Base-by-base conservation (phyloP, 495 filamentous ascomycete genomes). In the Clohesyomyces aquaticus region DNA sequence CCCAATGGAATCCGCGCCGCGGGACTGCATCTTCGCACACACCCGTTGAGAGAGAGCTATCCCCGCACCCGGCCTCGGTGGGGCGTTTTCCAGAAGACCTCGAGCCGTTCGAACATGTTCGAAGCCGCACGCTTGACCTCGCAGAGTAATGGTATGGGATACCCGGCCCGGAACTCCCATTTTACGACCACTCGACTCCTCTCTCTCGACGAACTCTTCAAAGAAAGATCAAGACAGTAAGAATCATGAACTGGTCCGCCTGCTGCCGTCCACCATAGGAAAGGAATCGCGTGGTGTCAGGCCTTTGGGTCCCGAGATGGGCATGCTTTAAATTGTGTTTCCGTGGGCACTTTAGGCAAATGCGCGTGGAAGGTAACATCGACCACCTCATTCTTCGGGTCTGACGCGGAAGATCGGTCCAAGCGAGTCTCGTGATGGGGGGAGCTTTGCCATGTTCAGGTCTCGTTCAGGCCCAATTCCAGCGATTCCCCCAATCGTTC, bases 401-500 rank as follows among this genome's bases (percentile, higher is more conserved):
- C 14, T 35, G 41, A 43, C 47, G 11, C 26, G 23, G 32, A 46
- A 55, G 25, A 49, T 49, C 47, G 28, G 38, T 18, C 23, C 51
- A 55, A 11, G 43, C 27, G 19, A 16, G 28, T 43, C 60, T 35
- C 52, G 60, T 63, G 60, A 63, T 56, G 47, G 63, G 6, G 46
- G 29, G 23, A 47, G 38, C 29, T 51, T 47, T 53, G 63, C 47
- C 35, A 59, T 42, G 52, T 28, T 52, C 18, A 14, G 19, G n/a
- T 14, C 12, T n/a, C 42, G 32, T 50, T 42, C 18, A 42, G 12
- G 35, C 11, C 18, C 55, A 35, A 16, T 14, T 32, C 54, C 63
- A 52, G 18, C 16, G n/a, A n/a, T 63, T 48, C 51, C 59, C 65
- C 65, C 65, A 67, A 67, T 67, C 43, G 65, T 67, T 62, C 65